Evolutionary conservation across 2,329 filamentous ascomycete genomes (phyloP).

Genomic region (Fonsecaea multimorphosa): DNA sequence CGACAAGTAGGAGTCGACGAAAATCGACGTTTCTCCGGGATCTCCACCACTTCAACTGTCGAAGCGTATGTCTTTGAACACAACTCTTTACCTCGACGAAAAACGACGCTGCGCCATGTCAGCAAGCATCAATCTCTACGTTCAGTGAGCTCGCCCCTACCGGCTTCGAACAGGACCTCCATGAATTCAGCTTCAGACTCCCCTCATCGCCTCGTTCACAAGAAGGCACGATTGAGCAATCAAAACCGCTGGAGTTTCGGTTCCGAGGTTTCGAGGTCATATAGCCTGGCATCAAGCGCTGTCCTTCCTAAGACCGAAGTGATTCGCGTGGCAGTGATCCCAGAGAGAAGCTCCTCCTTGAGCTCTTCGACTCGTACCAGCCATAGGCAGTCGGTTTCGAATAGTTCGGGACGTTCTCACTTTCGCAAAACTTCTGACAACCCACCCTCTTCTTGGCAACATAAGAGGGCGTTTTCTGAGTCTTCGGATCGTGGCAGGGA

Average conservation of each 20-base stretch:
- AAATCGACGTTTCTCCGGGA: slow-evolving; percentile 54
- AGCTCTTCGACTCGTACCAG: slow-evolving; percentile 48
- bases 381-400: slow-evolving; percentile 48
- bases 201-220: slow-evolving; percentile 58
- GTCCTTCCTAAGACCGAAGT: slow-evolving; percentile 47
- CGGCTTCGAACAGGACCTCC: slow-evolving; percentile 54
- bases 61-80: slow-evolving; percentile 61
- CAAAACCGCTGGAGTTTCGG: slow-evolving; percentile 52
- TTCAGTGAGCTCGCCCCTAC: slow-evolving; percentile 53
- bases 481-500: slow-evolving; percentile 44
- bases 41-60: slow-evolving; percentile 61
- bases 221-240: slow-evolving; percentile 57
- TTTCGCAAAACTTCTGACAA: slow-evolving; percentile 48
- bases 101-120: slow-evolving; percentile 58
- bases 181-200: slow-evolving; percentile 48
- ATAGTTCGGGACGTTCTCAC: slow-evolving; percentile 44
- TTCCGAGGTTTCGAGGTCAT: slow-evolving; percentile 50
- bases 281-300: slow-evolving; percentile 43
- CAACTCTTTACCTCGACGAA: slow-evolving; percentile 51
- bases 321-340: slow-evolving; percentile 56
- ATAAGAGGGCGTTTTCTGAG: slow-evolving; percentile 51
- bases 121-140: slow-evolving; percentile 60
- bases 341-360: slow-evolving; percentile 54
- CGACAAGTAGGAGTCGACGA: slow-evolving; percentile 40
- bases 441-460: slow-evolving; percentile 44